These are phyloP conservation scores for Trichosporon sp. DNA, from an alignment of 1,284 basidiomycete genomes.

Conservation along the genomic window DNA sequence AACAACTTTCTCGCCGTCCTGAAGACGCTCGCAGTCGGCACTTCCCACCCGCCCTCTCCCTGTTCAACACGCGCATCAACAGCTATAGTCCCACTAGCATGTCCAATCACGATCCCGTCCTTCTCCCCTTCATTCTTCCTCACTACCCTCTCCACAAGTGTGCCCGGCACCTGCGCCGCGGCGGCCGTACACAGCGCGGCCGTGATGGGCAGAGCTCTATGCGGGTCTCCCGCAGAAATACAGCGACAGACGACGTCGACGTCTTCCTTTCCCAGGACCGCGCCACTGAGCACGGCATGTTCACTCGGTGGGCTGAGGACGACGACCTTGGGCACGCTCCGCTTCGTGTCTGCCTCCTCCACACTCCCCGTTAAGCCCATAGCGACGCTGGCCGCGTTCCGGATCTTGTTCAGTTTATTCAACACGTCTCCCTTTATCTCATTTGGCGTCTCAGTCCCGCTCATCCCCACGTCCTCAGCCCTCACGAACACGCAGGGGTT, in stretches of 20 bases:
- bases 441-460: neutral
- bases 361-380: slow-evolving; percentile 69
- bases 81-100: slow-evolving; percentile 68
- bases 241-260: slow-evolving; percentile 66
- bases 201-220: slow-evolving; percentile 74
- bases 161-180: slow-evolving; percentile 62
- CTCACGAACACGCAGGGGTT: slow-evolving; percentile 71
- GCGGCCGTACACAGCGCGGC: slow-evolving; percentile 71
- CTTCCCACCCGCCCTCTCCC: slow-evolving; percentile 53
- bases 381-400: slow-evolving; percentile 62
- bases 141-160: slow-evolving; percentile 61
- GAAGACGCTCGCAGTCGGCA: slow-evolving; percentile 65
- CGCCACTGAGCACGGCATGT: slow-evolving; percentile 32
- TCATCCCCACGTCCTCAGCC: slow-evolving; percentile 57
- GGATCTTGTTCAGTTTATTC: slow-evolving; percentile 47
- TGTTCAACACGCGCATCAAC: slow-evolving; percentile 63
- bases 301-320: slow-evolving; percentile 59
- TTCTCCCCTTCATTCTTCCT: neutral
- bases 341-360: slow-evolving; percentile 57
- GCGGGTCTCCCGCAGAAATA: slow-evolving; percentile 70
- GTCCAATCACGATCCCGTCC: slow-evolving; percentile 61
- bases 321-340: slow-evolving; percentile 68
- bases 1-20: slow-evolving; percentile 70
- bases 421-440: slow-evolving; percentile 16
- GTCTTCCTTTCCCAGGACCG: slow-evolving; percentile 42